phyloP scores from a whole-genome alignment of 208 protist genomes.

The Acanthamoeba sp. region DNA sequence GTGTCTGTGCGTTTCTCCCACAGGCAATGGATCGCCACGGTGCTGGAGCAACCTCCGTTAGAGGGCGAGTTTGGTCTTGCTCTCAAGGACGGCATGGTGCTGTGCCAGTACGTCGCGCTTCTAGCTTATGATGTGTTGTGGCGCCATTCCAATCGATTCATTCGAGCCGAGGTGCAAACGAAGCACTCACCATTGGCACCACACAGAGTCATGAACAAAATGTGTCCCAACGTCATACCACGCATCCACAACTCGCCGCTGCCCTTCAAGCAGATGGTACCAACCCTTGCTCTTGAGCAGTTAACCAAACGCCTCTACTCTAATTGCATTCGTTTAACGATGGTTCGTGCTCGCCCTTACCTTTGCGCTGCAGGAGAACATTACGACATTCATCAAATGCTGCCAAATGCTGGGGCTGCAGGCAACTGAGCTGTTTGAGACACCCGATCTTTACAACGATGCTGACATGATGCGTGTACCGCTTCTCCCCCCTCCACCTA shows the following conservation, averaged over 20 bases:
- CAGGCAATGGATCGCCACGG: neutral
- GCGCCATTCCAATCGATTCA: too few species aligned
- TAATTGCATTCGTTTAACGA: too few species aligned
- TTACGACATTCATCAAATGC: neutral
- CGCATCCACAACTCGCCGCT: neutral
- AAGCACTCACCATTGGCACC: neutral
- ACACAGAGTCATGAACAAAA: constrained; percentile 15
- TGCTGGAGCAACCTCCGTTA: neutral
- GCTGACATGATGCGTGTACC: neutral
- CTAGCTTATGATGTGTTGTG: neutral
- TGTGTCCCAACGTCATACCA: neutral
- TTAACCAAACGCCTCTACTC: too few species aligned
- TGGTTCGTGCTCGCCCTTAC: too few species aligned
- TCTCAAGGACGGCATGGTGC: constrained; percentile 25
- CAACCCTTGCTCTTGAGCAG: too few species aligned
- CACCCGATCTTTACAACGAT: neutral
- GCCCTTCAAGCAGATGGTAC: constrained; percentile 40
- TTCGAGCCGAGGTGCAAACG: too few species aligned
- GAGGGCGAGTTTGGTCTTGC: constrained; percentile 6
- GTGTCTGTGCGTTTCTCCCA: neutral
- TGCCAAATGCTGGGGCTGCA: neutral
- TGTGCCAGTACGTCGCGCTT: constrained; percentile 23
- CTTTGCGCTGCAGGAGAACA: neutral
- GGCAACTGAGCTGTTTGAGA: neutral
- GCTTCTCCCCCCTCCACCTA: neutral